Base-by-base conservation (phyloP, 495 filamentous ascomycete species). In the Hypoxylon lenormandii region DNA sequence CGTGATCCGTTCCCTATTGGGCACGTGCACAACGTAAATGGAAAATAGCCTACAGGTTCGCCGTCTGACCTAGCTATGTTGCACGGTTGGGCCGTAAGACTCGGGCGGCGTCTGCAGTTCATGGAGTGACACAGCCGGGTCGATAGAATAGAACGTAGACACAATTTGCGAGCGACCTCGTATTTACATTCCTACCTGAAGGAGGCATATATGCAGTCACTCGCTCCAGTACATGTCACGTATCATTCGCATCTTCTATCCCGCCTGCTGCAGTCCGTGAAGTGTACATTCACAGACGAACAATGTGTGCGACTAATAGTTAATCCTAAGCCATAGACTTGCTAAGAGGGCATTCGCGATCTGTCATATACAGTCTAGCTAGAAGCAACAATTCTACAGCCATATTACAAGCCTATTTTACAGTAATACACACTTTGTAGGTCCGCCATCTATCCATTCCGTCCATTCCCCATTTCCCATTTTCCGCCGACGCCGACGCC, bases 151-250 rank as follows among this genome's bases (percentile, higher is more conserved):
- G n/a, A n/a, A n/a, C n/a, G n/a, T n/a, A n/a, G 12, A 22, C 30
- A 40, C 22, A 43, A 64, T 56, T 62, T 68, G 64, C 64, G 30
- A 36, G 58, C 43, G 26, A 60, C 51, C 64, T 68, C 64, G 64
- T 68, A 60, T 68, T 68, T 26, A 26, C 21, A 10, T 53, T 38
- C 13, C 1, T 16, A 51, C 22, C 19, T 51, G 10, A 33, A 33
- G 30, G 30, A 33, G 30, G 30, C 10, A 33, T 33, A 8, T 33
- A 33, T 38, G 59, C 42, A 54, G 53, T 62, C 28, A 42, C 13
- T 38, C 26, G 13, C 12, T 4, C 38, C 59, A 23, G 23, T 22
- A 30, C 10, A 33, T 33, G 30, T 33, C 30, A 33, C 30, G 30
- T 33, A 33, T 33, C 30, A 33, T 11, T 33, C 1, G 30, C 10